These are phyloP conservation scores for Daldinia sp. DNA, from an alignment of 2,329 filamentous ascomycete genomes.

Conservation along the genomic window DNA sequence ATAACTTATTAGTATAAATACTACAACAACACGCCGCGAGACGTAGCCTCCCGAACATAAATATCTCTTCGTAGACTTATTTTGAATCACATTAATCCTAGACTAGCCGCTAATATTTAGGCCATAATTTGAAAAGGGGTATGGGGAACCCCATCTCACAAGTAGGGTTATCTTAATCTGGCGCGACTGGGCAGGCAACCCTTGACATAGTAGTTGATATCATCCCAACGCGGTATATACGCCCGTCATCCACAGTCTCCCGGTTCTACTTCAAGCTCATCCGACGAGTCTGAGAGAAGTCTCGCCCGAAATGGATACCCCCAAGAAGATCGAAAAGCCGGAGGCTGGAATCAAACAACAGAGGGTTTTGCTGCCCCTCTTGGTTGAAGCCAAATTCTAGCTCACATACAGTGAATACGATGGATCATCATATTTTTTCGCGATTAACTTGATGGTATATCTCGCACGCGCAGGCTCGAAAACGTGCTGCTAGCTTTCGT, in stretches of 20 bases:
- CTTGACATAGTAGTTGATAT: background rate
- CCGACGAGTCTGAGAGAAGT: background rate
- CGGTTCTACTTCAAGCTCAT: background rate
- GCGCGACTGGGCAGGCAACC: background rate
- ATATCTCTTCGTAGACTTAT: background rate
- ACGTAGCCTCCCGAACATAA: background rate
- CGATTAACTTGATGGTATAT: background rate
- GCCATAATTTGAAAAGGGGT: background rate
- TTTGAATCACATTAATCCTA: background rate
- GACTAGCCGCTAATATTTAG: background rate
- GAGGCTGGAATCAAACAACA: background rate
- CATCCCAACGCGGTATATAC: background rate
- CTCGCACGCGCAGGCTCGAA: background rate
- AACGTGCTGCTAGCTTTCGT: background rate
- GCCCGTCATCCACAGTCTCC: background rate
- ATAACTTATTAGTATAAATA: background rate
- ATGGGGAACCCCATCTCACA: background rate
- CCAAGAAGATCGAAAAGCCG: background rate
- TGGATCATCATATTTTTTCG: background rate
- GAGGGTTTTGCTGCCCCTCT: background rate
- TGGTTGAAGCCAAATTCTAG: background rate
- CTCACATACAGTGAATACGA: background rate
- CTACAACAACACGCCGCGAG: background rate
- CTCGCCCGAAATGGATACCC: background rate
- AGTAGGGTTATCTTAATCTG: background rate